Percentiles rank a stretch among this genome's conserved stretches.
Conservation (phyloP, 2,329 filamentous ascomycete species). For the Ophiocordyceps camponoti-saundersi region DNA sequence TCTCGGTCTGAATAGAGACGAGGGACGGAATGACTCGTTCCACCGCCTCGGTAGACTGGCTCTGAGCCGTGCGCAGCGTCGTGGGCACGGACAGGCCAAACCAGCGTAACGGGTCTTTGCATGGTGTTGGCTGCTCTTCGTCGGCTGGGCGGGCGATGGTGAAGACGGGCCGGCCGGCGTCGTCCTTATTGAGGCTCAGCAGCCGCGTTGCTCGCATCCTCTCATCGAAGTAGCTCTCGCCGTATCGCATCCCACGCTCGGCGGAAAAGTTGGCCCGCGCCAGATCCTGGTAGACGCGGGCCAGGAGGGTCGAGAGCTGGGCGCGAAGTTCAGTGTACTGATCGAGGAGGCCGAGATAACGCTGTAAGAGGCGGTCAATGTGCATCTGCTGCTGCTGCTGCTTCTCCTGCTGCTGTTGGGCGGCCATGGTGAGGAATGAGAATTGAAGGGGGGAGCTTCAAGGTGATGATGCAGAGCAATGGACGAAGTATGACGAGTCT, state of each 20-base stretch:
- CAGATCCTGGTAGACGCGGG: conserved; percentile 38
- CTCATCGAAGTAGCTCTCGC: conserved; percentile 54
- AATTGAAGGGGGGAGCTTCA: neutral
- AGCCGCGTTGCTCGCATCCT: conserved; percentile 47
- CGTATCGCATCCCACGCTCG: conserved; percentile 46
- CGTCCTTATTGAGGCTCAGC: conserved; percentile 12
- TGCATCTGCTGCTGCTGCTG: conserved; percentile 5
- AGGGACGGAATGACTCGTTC: conserved; percentile 40
- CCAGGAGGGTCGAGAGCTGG: conserved; percentile 35
- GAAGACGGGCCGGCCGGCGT: conserved; percentile 6
- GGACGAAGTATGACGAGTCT: neutral
- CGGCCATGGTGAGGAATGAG: neutral
- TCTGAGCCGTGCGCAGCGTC: conserved; percentile 40
- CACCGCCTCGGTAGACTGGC: conserved; percentile 35
- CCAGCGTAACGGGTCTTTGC: conserved; percentile 32
- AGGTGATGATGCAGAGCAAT: neutral
- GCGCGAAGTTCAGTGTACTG: conserved; percentile 45
- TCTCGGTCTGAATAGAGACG: conserved; percentile 37
- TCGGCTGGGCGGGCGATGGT: conserved; percentile 2
- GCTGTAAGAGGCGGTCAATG: conserved; percentile 47
- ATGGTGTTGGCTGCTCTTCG: neutral
- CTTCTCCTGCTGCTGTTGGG: neutral
- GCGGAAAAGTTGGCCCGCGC: conserved; percentile 62
- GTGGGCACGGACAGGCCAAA: conserved; percentile 37
- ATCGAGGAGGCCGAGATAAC: conserved; percentile 49